Base-by-base conservation (phyloP, 2,329 filamentous ascomycete genomes). In the Trichoderma afroharzianum region DNA sequence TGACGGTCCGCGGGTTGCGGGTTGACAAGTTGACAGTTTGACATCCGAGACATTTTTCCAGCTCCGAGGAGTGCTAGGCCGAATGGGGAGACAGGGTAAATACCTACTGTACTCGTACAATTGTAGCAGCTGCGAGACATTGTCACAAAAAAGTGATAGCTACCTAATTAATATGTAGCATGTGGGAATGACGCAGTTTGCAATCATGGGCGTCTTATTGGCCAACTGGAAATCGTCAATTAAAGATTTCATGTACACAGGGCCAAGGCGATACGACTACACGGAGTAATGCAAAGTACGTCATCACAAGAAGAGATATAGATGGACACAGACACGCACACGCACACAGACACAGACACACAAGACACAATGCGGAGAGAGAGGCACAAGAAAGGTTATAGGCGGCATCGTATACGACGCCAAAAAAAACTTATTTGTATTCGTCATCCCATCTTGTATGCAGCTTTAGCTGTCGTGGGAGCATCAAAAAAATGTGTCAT, bases 1-100 rank as follows among this genome's bases (percentile, higher is more conserved):
- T 36, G 15, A n/a, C 6, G 28, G n/a, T 30, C 61, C 50, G 70
- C 24, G 15, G 30, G 1, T 11, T n/a, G 14, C 24, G 62, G 62
- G 21, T 4, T 24, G 15, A 12, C 9, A 32, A 32, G 30, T 33
- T 33, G 32, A 33, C 30, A 32, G 30, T 32, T 32, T 26, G 33
- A 15, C 58, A 24, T 68, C 66, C 66, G 66, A 61, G 3, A 12
- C 1, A 21, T 63, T 70, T 63, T 70, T 70, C 68, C 68, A n/a
- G 47, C 14, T 55, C 68, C 68, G 68, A 12, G 15, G 15, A 2
- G 33, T 14, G 32, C 43, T 63, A 68, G 33, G 28, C 28, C 21
- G 39, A 3, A 50, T 28, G 4, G 24, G 24, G 63, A n/a, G 4
- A 8, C 9, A 26, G 26, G 6, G n/a, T n/a, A n/a, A n/a, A n/a